Evolutionary conservation across 495 filamentous ascomycete species (phyloP), one percentile per base, ranked within the genome.

Genomic region (Aspergillus olivimuriae): DNA sequence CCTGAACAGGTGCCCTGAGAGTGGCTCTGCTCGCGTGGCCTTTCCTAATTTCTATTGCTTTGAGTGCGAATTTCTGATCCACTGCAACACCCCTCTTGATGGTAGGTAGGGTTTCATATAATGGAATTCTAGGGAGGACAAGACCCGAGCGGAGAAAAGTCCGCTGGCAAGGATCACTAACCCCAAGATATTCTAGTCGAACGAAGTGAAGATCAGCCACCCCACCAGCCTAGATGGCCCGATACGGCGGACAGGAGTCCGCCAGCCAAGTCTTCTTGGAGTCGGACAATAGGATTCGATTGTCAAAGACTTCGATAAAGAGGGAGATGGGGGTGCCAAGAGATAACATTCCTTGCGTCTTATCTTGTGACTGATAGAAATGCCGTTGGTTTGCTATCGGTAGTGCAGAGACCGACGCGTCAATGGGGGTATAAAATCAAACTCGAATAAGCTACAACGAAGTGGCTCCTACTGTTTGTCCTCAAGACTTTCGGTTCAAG

Each of bases 261-360:
- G 11, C 14, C 16, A 12, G 20, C n/a, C 24, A 7, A 9, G 20
- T 20, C 5, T 12, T 30, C 32, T 24, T 28, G 41, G 41, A 21
- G 31, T 16, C 11, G 16, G 17, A 12, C 17, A 41, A 16, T 2
- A 12, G 16, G 18, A 41, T n/a, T n/a, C 22, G 12, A 4, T 23
- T n/a, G 38, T 24, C 26, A 41, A 41, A 23, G 21, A 34, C 5
- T 5, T 34, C 23, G 19, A 20, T 39, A 28, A 28, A 11, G 24
- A 18, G 35, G 35, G 35, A 2, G 21, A 34, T 5, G 15, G 8
- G 9, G 17, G 9, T 23, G 51, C 51, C 46, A 53, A 53, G 46
- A 46, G 51, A 53, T 53, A 53, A 44, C 51, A 36, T 10, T 10
- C 11, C n/a, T 40, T 21, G 19, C 30, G 18, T 37, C 24, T 46